phyloP scores from a whole-genome alignment of 805 yeast species.

The Wickerhamomyces mucosus region DNA sequence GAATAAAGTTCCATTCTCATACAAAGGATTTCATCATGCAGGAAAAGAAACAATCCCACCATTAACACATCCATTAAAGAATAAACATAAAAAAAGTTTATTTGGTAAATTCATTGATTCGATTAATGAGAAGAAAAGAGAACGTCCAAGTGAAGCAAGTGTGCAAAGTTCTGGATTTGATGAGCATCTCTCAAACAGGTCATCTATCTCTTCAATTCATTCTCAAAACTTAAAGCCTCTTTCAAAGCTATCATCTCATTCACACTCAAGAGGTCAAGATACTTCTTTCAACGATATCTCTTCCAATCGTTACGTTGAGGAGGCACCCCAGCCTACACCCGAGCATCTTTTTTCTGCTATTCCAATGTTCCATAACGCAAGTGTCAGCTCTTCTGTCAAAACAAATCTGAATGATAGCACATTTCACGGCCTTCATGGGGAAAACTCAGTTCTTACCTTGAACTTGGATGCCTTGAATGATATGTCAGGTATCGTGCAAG shows the following conservation, averaged over 20 bases:
- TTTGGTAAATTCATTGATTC: slow-evolving; percentile 21
- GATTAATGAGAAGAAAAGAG: slow-evolving; percentile 16
- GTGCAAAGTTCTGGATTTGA: slow-evolving; percentile 7
- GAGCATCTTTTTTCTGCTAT: background rate
- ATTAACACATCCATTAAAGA: slow-evolving; percentile 38
- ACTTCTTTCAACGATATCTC: background rate
- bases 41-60: slow-evolving; percentile 32
- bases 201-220: background rate
- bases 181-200: background rate
- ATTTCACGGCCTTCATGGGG: slow-evolving; percentile 4
- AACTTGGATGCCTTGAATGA: slow-evolving; percentile 33
- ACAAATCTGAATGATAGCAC: background rate
- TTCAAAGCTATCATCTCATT: background rate
- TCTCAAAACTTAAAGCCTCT: background rate
- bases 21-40: slow-evolving; percentile 23
- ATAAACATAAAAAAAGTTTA: slow-evolving; percentile 20
- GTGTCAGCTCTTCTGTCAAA: slow-evolving; percentile 1
- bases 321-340: too few relatives aligned
- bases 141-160: slow-evolving; percentile 9
- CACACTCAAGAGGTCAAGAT: background rate
- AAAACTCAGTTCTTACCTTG: slow-evolving; percentile 30
- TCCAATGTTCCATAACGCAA: slow-evolving; percentile 1
- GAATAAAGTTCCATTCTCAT: too few relatives aligned
- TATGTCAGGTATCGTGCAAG: slow-evolving; percentile 37
- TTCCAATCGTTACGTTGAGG: too few relatives aligned